phyloP scores from a whole-genome alignment of 106 monocot species.

The Narthecium ossifragum region DNA sequence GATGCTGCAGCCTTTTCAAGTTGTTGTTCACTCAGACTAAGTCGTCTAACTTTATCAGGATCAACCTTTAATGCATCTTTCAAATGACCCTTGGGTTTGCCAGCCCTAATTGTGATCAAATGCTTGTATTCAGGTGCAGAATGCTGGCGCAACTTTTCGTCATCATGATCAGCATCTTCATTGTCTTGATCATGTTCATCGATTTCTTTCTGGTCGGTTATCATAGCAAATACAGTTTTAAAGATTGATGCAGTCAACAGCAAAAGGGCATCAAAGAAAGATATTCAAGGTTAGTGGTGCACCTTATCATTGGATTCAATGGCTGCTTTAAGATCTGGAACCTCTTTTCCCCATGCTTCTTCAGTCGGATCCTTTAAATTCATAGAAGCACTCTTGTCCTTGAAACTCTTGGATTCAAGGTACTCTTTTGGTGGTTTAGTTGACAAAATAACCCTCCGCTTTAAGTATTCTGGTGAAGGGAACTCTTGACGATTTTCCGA shows the following conservation, averaged over 20 bases:
- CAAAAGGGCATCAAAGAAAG: neutral
- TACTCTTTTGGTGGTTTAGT: constrained; percentile 56
- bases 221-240: neutral
- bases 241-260: neutral
- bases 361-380: constrained; percentile 24
- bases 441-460: constrained; percentile 26
- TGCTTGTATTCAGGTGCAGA: constrained; percentile 35
- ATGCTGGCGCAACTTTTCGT: constrained; percentile 18
- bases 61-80: constrained; percentile 39
- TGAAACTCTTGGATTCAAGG: constrained; percentile 35
- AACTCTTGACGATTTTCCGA: constrained; percentile 17
- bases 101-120: constrained; percentile 60
- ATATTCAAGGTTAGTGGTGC: neutral
- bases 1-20: constrained; percentile 27
- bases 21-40: constrained; percentile 53
- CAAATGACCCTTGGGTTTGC: constrained; percentile 48
- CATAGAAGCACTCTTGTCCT: constrained; percentile 19
- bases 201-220: constrained; percentile 4
- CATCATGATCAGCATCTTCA: constrained; percentile 20
- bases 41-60: constrained; percentile 50
- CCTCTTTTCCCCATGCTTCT: constrained; percentile 49
- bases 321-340: constrained; percentile 41
- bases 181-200: constrained; percentile 23
- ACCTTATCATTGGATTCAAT: constrained; percentile 45
- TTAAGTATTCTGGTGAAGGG: constrained; percentile 36